These are phyloP conservation scores for Clonostachys byssicola DNA, from an alignment of 2,329 filamentous ascomycete genomes.

Conservation along the genomic window DNA sequence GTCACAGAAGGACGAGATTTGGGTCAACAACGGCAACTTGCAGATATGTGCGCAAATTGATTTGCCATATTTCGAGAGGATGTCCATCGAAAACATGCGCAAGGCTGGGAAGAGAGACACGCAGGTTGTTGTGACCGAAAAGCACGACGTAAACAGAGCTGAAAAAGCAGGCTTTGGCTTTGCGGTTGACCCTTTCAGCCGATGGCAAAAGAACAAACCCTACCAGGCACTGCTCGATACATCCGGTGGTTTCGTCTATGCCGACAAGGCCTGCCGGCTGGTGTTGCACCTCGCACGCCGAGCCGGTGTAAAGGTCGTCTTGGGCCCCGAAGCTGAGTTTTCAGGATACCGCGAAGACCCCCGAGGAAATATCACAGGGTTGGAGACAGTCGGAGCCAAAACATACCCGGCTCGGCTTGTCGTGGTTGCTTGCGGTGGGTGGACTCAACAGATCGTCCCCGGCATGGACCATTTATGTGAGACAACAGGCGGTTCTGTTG, in stretches of 20 bases:
- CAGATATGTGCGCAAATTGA: conserved; percentile 12
- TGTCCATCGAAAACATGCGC: conserved; percentile 26
- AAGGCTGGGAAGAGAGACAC: conserved; percentile 22
- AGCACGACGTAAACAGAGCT: conserved; percentile 16
- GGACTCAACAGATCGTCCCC: conserved; percentile 8
- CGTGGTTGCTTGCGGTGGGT: conserved; percentile 6
- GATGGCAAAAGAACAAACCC: conserved; percentile 17
- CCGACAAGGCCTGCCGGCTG: conserved; percentile 39
- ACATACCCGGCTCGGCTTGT: conserved; percentile 16
- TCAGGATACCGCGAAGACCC: conserved; percentile 16
- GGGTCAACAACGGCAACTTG: conserved; percentile 28
- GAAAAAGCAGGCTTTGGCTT: conserved; percentile 16
- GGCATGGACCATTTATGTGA: conserved; percentile 9
- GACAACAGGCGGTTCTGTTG: conserved; percentile 9
- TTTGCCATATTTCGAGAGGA: conserved; percentile 25
- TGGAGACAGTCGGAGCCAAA: neutral
- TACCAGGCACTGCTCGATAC: conserved; percentile 36
- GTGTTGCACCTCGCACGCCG: conserved; percentile 33
- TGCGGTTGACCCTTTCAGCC: conserved; percentile 29
- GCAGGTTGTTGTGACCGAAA: conserved; percentile 25
- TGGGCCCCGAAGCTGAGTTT: conserved; percentile 25
- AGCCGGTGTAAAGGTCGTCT: conserved; percentile 34
- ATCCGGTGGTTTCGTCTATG: conserved; percentile 36
- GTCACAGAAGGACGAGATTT: conserved; percentile 25
- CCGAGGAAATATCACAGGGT: conserved; percentile 11